Conservation (phyloP, 2,329 filamentous ascomycete species). For the Stachybotrys echinatus region DNA sequence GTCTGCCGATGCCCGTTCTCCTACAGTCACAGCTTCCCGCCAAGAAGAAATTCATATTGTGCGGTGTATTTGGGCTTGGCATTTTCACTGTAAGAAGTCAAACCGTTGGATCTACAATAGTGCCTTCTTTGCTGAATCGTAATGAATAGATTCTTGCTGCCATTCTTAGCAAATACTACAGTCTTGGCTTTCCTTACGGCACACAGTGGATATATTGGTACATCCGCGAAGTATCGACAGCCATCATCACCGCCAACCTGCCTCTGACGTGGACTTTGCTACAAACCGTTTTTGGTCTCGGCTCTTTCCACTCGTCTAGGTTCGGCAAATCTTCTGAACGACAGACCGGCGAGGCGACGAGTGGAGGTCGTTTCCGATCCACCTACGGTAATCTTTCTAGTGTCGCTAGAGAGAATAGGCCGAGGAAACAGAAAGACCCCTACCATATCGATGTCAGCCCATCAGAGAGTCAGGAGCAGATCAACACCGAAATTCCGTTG, state of each 20-base stretch:
- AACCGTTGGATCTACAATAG: fast-evolving
- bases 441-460: constrained; percentile 14
- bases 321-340: constrained; percentile 17
- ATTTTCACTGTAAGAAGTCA: constrained; percentile 36
- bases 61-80: constrained; percentile 36
- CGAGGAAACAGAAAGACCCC: constrained; percentile 1
- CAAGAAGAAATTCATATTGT: constrained; percentile 47
- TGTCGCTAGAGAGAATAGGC: constrained; percentile 7
- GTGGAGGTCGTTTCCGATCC: constrained; percentile 13
- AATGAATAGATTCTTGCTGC: constrained; percentile 17
- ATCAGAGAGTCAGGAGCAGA: constrained; percentile 30
- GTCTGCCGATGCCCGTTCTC: constrained; percentile 48
- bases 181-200: constrained; percentile 31
- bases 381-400: constrained; percentile 16
- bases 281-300: constrained; percentile 28
- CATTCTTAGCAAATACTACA: constrained; percentile 33
- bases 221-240: constrained; percentile 38
- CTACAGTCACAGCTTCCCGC: constrained; percentile 39
- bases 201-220: constrained; percentile 38
- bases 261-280: constrained; percentile 37
- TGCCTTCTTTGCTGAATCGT: neutral
- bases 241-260: constrained; percentile 38
- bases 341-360: constrained; percentile 14
- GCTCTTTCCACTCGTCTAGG: constrained; percentile 17
- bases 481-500: constrained; percentile 26